Evolutionary conservation across 257 asterid species (phyloP), one percentile per base, ranked within the genome.

Genomic region (Plectranthus barbatus): DNA sequence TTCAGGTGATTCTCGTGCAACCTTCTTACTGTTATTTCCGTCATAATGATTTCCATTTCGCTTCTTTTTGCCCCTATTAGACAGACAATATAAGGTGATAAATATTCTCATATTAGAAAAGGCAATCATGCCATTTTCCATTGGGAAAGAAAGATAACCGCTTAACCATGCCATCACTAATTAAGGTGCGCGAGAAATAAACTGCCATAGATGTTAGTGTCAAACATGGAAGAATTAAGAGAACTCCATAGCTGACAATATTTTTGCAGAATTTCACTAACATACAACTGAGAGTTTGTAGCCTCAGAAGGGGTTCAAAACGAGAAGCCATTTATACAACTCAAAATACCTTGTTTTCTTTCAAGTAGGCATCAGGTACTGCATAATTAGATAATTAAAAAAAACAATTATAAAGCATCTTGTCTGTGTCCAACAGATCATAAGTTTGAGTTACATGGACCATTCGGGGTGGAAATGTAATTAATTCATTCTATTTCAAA

Each of bases 51-150:
- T 76, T 69, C 47, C 80, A 42, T 65, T 77, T 49, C 60, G 70
- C 70, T 74, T 79, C 48, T 67, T 71, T 63, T 76, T 76, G 60
- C 79, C 70, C 84, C 96, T 85, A 66, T 26, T 73, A 48, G 20
- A 66, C 7, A 71, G 66, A 54, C 45, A 62, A 65, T 1, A 36
- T 20, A 48, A 63, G 47, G 21, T 36, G 19, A 55, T 26, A 19
- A 50, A 56, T 52, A 62, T 33, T 67, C 62, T 56, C 31, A 59
- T 40, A 36, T 55, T 21, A 15, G 14, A 56, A 19, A 48, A 14
- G 54, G 26, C 56, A 39, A 49, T 37, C 24, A 13, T 64, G 26
- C 39, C 44, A 54, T 66, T 74, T 26, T 70, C 40, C 39, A 39
- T 18, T 15, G 55, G 21, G 64, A 61, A 36, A 33, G 31, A 34